Evolutionary conservation across 176 grass and related monocot genomes (phyloP).

Genomic region (Zoysia japonica): DNA sequence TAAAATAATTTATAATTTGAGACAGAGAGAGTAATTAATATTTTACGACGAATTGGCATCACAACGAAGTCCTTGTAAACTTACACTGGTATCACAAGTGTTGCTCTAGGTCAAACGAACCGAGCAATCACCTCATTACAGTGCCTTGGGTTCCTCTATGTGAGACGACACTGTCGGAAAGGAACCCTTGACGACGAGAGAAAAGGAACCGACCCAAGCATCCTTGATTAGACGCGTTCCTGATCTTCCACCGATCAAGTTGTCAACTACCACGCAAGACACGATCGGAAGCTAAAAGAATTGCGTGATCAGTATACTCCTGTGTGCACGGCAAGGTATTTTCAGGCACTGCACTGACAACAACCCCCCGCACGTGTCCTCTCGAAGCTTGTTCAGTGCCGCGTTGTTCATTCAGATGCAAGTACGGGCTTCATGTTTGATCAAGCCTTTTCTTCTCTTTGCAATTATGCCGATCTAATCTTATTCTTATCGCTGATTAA

Average conservation of each 20-base stretch:
- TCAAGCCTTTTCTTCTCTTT: neutral
- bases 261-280: neutral
- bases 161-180: constrained; percentile 25
- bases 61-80: no score
- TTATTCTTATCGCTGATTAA: neutral
- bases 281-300: neutral
- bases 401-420: neutral
- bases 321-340: neutral
- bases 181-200: neutral
- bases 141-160: neutral
- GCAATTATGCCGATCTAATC: neutral
- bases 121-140: no score
- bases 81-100: no score
- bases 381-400: neutral
- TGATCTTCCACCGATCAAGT: neutral
- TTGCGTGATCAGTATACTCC: neutral
- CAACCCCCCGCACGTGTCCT: constrained; percentile 6
- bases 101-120: no score
- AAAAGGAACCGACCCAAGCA: constrained; percentile 13
- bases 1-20: no score
- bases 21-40: no score
- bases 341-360: neutral
- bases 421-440: neutral
- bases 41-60: no score
- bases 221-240: constrained; percentile 9